Conservation (phyloP, 805 yeast species). For the Ogataea trehaloabstinens region DNA sequence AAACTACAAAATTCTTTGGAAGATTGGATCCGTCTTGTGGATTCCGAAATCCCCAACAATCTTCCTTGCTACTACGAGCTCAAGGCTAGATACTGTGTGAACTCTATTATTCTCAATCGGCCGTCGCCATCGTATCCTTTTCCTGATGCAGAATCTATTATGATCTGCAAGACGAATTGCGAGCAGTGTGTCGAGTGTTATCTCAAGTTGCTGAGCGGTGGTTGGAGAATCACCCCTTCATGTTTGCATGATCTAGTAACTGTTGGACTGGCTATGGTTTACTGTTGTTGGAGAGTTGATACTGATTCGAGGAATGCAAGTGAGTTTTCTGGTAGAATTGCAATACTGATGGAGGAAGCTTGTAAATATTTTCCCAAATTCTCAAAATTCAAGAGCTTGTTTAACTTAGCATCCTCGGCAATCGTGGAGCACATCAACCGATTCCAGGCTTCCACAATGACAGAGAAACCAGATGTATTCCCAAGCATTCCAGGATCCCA, state of each 20-base stretch:
- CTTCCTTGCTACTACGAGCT: slow-evolving; percentile 19
- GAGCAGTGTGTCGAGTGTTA: slow-evolving; percentile 18
- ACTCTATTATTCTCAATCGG: slow-evolving; percentile 19
- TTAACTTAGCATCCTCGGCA: slow-evolving; percentile 17
- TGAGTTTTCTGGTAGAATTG: slow-evolving; percentile 12
- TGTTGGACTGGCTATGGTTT: slow-evolving; percentile 22
- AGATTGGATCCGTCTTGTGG: slow-evolving; percentile 21
- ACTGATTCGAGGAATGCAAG: slow-evolving; percentile 12
- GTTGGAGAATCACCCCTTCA: slow-evolving; percentile 19
- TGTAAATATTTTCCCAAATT: slow-evolving; percentile 15
- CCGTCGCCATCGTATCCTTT: slow-evolving; percentile 25
- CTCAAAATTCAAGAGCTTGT: slow-evolving; percentile 17
- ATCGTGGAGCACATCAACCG: slow-evolving; percentile 17
- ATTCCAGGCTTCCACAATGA: slow-evolving; percentile 3
- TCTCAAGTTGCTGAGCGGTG: slow-evolving; percentile 9
- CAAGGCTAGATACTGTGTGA: slow-evolving; percentile 20
- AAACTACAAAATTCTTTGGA: slow-evolving; percentile 13
- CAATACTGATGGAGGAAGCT: slow-evolving; percentile 18
- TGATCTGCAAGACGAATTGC: slow-evolving; percentile 19
- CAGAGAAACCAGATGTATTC: slow-evolving; percentile 1
- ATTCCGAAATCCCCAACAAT: slow-evolving; percentile 16
- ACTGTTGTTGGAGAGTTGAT: slow-evolving; percentile 26
- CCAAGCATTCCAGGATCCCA: slow-evolving; percentile 2
- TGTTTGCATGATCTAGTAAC: slow-evolving; percentile 22
- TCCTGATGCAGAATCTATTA: slow-evolving; percentile 16